Evolutionary conservation across 2,329 filamentous ascomycete species (phyloP), one percentile per base, ranked within the genome.

Genomic region (Gremmenia infestans): DNA sequence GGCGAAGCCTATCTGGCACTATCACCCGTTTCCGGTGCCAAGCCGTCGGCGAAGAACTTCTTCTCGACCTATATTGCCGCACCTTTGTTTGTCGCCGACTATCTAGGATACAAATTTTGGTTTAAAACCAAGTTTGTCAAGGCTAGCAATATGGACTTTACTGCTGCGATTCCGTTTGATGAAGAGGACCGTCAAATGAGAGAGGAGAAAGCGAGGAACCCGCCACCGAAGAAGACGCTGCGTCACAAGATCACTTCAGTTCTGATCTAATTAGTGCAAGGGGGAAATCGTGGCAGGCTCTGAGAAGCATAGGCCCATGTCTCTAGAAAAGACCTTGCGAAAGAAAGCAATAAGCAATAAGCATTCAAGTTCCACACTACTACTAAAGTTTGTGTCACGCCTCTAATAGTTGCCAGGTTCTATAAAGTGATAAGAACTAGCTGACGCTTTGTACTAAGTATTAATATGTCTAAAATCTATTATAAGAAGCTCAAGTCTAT

Each of bases 1-100:
- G 86, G 86, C 7, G 48, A 58, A 42, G 42, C 52, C 19, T 56
- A 56, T 25, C 52, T 56, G 25, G 54, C 54, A 8, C 52, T 56
- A 1, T 56, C 48, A 12, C 54, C 54, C 7, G 52, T 48, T 43
- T 28, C n/a, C 22, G 54, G 50, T 14, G 28, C 28, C 28, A 52
- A 49, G 49, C 54, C 54, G 23, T 49, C 43, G 23, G 54, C 50
- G 4, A 17, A 52, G 42, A 56, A 56, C 37, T 56, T 56, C 43
- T 56, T 56, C 36, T 48, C 49, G 3, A 56, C 54, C 5, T 56
- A 52, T 39, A 56, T 56, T 12, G 48, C 54, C 5, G 54, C 52
- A 4, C 54, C 54, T 32, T 23, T 56, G 22, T 56, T 56, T 17
- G 43, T 53, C 23, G 32, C 48, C 5, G 54, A 56, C 19, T 56